Conservation (phyloP, 31 red algal genomes). For the Asparagopsis taxiformis region DNA sequence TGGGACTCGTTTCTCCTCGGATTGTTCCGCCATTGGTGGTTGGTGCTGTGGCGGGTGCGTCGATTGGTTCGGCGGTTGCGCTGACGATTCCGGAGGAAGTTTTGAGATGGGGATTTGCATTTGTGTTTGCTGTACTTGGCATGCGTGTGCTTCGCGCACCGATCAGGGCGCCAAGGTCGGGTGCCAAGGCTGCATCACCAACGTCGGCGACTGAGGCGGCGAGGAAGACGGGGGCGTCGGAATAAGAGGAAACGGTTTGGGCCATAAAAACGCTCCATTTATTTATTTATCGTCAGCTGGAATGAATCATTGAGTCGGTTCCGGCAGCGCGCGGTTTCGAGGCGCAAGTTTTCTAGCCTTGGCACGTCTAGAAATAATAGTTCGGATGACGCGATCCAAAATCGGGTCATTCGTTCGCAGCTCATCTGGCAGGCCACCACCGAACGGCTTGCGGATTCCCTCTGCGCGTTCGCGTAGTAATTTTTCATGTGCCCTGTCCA, state of each 20-base stretch:
- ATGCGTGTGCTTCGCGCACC: constrained; percentile 37
- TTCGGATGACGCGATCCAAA: constrained; percentile 23
- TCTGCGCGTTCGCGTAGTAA: constrained; percentile 3
- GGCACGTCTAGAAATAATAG: constrained; percentile 5
- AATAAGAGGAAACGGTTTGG: too few species aligned
- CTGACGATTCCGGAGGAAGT: constrained; percentile 52
- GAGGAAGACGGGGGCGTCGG: neutral
- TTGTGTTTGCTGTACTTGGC: constrained; percentile 70
- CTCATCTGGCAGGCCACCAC: constrained; percentile 4
- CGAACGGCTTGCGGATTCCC: constrained; percentile 23
- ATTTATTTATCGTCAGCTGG: too few species aligned
- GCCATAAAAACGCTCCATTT: too few species aligned
- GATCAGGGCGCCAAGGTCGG: constrained; percentile 4
- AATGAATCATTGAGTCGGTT: neutral
- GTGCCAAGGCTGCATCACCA: neutral
- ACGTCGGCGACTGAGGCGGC: neutral
- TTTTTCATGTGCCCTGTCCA: constrained; percentile 10
- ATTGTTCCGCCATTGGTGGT: constrained; percentile 51
- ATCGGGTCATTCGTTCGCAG: constrained; percentile 11
- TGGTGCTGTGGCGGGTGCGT: constrained; percentile 71
- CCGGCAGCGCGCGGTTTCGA: neutral
- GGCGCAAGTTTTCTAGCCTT: constrained; percentile 7
- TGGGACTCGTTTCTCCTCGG: constrained; percentile 38
- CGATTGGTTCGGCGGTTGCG: constrained; percentile 44
- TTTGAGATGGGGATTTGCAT: constrained; percentile 57